Base-by-base conservation (phyloP, 2,329 filamentous ascomycete genomes). In the Aureobasidium leucospermi region DNA sequence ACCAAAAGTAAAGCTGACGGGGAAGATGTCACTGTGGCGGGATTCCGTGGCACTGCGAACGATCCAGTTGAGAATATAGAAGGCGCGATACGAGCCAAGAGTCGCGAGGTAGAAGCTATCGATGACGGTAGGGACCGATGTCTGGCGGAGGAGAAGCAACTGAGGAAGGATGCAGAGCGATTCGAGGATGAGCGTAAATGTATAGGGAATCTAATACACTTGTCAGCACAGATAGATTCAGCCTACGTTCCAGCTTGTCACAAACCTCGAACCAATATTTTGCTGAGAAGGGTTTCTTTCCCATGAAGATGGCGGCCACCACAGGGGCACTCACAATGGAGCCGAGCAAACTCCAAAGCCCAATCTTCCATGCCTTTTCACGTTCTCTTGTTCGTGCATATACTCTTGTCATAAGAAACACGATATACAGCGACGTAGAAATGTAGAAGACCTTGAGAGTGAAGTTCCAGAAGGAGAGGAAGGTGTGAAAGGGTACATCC, bases 41-140 rank as follows among this genome's bases (percentile, higher is more conserved):
- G 45, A 23, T 15, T 59, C 62, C 16, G 42, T 61, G 7, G 62
- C 60, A 61, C 79, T 81, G 34, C 89, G 85, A 62, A 83, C 76
- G 66, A 96, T 86, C 93, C 93, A 97, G 73, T 96, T 96, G 49
- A 96, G 74, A 62, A 96, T 86, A 75, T 97, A 96, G 63, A 96
- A 83, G 51, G 80, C 89, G 60, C 93, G 89, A 76, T 96, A 97
- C 11, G 87, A 87, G 38, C 92, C 93, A 1, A 96, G 83, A 0
- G 90, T 85, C 52, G 94, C 79, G 59, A 97, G 88, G 74, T 97
- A 97, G 76, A 89, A 96, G n/a, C 90, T 96, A 72, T 96, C 90
- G 75, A 97, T 92, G 48, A 96, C 93, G 51, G 93, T 97, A 0
- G 93, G 93, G 0, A 96, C 90, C 29, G 86, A 91, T n/a, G 93